Evolutionary conservation across 768 basidiomycete genomes (phyloP).

Genomic region (Boletus barrowsii): DNA sequence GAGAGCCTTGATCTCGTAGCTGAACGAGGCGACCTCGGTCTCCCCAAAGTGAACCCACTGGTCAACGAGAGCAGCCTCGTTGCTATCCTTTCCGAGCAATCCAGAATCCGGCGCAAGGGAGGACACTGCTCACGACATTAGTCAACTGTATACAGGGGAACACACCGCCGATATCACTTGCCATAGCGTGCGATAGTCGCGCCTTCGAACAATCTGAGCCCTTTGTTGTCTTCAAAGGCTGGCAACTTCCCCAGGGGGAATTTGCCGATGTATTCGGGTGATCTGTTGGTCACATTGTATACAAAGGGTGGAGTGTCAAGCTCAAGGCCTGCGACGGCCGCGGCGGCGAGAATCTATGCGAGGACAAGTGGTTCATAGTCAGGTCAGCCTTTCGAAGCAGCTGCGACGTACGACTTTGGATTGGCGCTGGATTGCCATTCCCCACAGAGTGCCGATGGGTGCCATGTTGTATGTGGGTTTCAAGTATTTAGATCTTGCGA

Average conservation of each 20-base stretch:
- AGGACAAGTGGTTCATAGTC: neutral
- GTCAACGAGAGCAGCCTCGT: conserved; percentile 28
- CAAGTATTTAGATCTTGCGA: neutral
- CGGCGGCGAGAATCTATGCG: conserved; percentile 24
- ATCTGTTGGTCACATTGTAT: conserved; percentile 22
- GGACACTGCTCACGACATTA: conserved; percentile 13
- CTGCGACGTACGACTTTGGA: conserved; percentile 24
- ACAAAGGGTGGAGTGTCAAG: conserved; percentile 23
- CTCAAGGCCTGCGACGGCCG: conserved; percentile 24
- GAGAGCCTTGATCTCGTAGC: conserved; percentile 17
- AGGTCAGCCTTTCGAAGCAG: neutral
- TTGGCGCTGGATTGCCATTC: conserved; percentile 23
- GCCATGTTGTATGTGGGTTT: conserved; percentile 15
- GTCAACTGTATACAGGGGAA: neutral
- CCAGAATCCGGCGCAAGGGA: conserved; percentile 26
- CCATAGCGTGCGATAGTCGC: conserved; percentile 30
- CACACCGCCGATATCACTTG: neutral
- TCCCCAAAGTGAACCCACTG: conserved; percentile 33
- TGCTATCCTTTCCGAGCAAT: conserved; percentile 21
- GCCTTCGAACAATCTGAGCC: conserved; percentile 27
- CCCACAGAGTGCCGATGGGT: conserved; percentile 27
- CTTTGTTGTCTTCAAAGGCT: conserved; percentile 23
- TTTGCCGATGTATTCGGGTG: conserved; percentile 28
- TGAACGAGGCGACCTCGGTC: conserved; percentile 23
- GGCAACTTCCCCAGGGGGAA: conserved; percentile 31